Percentiles rank a stretch among this genome's conserved stretches.
phyloP scores from a whole-genome alignment of 768 basidiomycete species.

The Russula dissimulans region DNA sequence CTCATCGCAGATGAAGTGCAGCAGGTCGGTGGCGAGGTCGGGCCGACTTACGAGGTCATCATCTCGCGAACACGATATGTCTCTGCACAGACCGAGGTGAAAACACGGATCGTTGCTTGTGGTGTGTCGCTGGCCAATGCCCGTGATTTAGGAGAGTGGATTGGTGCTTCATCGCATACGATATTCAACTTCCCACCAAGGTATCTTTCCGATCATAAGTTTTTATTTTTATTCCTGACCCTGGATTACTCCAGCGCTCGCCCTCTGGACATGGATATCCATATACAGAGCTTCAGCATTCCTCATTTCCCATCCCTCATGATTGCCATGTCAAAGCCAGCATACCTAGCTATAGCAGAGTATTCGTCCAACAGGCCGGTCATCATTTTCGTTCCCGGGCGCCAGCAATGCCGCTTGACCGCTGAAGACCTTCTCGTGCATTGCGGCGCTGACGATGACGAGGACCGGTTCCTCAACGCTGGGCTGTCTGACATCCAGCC shows the following conservation, averaged over 20 bases:
- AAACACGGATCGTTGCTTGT: constrained; percentile 91
- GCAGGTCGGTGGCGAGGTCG: constrained; percentile 88
- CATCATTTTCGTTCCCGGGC: constrained; percentile 86
- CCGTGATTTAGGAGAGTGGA: constrained; percentile 94
- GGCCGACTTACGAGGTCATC: constrained; percentile 93
- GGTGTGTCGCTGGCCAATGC: constrained; percentile 95
- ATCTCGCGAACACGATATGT: constrained; percentile 96
- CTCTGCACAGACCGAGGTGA: constrained; percentile 84
- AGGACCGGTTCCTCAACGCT: constrained; percentile 83
- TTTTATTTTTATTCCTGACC: not conserved
- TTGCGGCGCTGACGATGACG: constrained; percentile 78
- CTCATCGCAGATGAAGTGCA: constrained; percentile 95
- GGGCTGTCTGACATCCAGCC: constrained; percentile 74
- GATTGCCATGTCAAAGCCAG: constrained; percentile 98
- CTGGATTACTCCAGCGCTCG: constrained; percentile 51
- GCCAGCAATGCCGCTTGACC: constrained; percentile 89
- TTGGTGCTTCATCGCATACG: constrained; percentile 86
- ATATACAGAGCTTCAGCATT: constrained; percentile 89
- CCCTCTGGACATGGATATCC: constrained; percentile 96
- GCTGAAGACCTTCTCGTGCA: constrained; percentile 87
- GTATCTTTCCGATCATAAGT: constrained; percentile 26
- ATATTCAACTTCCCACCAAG: constrained; percentile 98
- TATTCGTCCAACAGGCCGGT: constrained; percentile 80
- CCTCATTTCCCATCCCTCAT: constrained; percentile 98
- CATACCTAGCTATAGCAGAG: constrained; percentile 87